Evolutionary conservation across 2,329 filamentous ascomycete species (phyloP), one percentile per base, ranked within the genome.

Genomic region (Fusarium annulatum): DNA sequence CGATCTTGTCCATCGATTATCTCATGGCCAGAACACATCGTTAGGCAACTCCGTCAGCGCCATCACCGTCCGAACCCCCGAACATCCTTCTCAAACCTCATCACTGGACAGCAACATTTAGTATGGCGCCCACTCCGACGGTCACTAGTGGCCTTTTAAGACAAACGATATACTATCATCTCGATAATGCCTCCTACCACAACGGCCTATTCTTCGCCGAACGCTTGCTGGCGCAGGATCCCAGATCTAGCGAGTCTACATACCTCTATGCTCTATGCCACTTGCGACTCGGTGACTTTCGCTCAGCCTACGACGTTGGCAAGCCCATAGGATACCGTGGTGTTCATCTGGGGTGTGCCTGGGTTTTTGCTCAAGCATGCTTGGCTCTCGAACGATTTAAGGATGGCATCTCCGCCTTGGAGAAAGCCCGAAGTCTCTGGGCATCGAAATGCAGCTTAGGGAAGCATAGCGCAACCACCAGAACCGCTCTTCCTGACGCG

Each of bases 161-260:
- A 78, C 89, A 92, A 81, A 83, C 88, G 65, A 85, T 92, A 64
- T 84, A 91, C 78, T 91, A 92, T 80, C 90, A 92, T 77, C 91
- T 99, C 81, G 96, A 99, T 86, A 97, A 97, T 81, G 92, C 95
- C 79, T 90, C 95, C 42, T 88, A 93, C 80, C 91, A 95, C 63
- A 98, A 97, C 80, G 96, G 96, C 64, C 91, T 97, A 46, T 99
- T 99, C 84, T 94, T 97, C 70, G 93, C 96, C 68, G 94, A 96
- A 79, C 91, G 96, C 73, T 89, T 98, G 26, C 88, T 91, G 71
- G 95, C 94, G 57, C 93, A 96, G 77, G 96, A 98, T 78, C 90
- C 93, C 30, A 91, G 93, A 77, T 93, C 92, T 26, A 88, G 89
- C 66, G 96, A 99, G 82, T 92, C 94, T 36, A 88, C 91, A 51